Evolutionary conservation across 2,329 filamentous ascomycete species (phyloP).

Genomic region (Leptographium galeiforme): DNA sequence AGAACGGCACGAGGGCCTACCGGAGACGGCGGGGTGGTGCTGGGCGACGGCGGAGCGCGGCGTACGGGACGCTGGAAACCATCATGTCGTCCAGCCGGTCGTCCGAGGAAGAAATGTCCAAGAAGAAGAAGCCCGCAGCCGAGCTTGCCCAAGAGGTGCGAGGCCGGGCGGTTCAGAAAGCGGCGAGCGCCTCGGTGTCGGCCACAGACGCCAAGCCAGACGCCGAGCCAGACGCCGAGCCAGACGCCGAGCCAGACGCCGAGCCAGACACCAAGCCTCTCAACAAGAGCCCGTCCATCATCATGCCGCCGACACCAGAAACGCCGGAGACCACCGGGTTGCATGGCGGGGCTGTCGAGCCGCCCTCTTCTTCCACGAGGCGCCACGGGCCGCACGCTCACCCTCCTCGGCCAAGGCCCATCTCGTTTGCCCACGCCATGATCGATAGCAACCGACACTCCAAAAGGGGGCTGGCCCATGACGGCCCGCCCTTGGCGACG

Average conservation of each 20-base stretch:
- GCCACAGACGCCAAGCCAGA: slow-evolving; percentile 7
- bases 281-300: no score
- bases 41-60: slow-evolving; percentile 33
- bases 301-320: background rate
- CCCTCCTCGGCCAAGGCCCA: slow-evolving; percentile 10
- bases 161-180: slow-evolving; percentile 29
- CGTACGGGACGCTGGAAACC: slow-evolving; percentile 50
- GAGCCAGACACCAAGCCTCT: no score
- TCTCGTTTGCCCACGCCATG: slow-evolving; percentile 31
- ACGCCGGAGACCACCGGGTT: no score
- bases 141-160: slow-evolving; percentile 42
- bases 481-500: slow-evolving; percentile 10
- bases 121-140: slow-evolving; percentile 43
- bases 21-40: slow-evolving; percentile 27
- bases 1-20: slow-evolving; percentile 20
- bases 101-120: slow-evolving; percentile 48
- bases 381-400: background rate
- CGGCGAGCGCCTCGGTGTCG: slow-evolving; percentile 14
- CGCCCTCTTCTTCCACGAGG: background rate
- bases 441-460: slow-evolving; percentile 26
- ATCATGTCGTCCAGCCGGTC: slow-evolving; percentile 55
- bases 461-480: slow-evolving; percentile 13
- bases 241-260: no score
- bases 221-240: background rate
- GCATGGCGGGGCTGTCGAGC: background rate